A percentile compares a stretch with the other conserved stretches of the same genome.
phyloP scores from a whole-genome alignment of 345 rosid species.

The Ceriops decandra region DNA sequence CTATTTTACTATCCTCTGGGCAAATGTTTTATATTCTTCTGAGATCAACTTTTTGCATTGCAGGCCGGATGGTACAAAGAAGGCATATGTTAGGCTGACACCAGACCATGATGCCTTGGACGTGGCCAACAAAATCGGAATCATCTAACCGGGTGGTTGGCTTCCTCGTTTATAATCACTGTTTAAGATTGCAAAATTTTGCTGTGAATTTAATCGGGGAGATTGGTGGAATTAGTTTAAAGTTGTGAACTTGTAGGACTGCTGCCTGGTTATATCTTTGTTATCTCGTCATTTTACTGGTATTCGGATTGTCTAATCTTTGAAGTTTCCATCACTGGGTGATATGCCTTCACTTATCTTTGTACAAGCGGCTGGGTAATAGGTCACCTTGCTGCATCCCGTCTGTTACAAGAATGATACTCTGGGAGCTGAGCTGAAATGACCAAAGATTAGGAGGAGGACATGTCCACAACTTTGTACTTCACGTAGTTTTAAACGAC shows the following conservation, averaged over 20 bases:
- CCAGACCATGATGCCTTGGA: conserved; percentile 91
- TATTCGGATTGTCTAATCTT: background rate
- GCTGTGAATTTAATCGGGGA: background rate
- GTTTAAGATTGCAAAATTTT: conserved; percentile 11
- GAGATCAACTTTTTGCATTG: background rate
- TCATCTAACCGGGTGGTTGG: conserved; percentile 42
- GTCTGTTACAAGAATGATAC: too few relatives aligned
- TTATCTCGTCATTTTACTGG: background rate
- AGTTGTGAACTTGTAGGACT: conserved; percentile 7
- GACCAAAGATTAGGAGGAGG: too few relatives aligned
- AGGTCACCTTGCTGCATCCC: too few relatives aligned
- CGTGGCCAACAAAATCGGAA: conserved; percentile 96
- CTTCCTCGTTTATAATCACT: background rate
- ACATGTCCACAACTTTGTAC: too few relatives aligned
- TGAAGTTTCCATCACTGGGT: background rate
- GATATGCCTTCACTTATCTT: too few relatives aligned
- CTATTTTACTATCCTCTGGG: background rate
- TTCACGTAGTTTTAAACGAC: too few relatives aligned
- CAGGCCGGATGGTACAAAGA: conserved; percentile 97
- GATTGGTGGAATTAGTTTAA: background rate
- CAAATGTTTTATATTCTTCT: background rate
- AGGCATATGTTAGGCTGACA: conserved; percentile 87
- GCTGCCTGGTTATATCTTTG: conserved; percentile 2
- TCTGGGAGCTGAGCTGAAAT: too few relatives aligned
- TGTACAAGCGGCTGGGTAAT: too few relatives aligned